These are phyloP conservation scores for Cercospora sp. DNA, from an alignment of 2,329 filamentous ascomycete genomes.

Conservation along the genomic window DNA sequence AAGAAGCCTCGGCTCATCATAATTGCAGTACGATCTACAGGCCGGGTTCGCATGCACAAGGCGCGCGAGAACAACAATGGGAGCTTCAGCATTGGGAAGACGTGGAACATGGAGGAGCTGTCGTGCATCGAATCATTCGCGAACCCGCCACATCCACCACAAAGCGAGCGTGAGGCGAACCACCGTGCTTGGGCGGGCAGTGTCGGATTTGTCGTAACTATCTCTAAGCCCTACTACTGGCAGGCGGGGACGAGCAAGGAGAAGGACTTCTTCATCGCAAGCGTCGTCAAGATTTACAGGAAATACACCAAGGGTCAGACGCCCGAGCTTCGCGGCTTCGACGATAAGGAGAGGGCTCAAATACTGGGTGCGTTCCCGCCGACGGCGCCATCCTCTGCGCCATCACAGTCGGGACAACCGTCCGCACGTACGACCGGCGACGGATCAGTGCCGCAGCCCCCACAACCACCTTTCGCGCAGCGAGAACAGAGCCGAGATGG, in stretches of 20 bases:
- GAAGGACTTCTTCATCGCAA: constrained; percentile 98
- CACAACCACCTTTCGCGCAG: constrained; percentile 39
- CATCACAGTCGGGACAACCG: constrained; percentile 12
- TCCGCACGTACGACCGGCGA: constrained; percentile 15
- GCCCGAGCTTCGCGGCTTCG: constrained; percentile 80
- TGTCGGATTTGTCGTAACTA: constrained; percentile 80
- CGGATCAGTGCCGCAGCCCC: constrained; percentile 26
- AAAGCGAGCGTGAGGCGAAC: constrained; percentile 60
- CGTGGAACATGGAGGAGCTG: constrained; percentile 94
- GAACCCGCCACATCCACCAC: constrained; percentile 44
- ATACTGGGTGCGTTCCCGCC: constrained; percentile 57
- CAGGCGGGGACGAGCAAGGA: constrained; percentile 90
- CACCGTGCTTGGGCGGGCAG: constrained; percentile 75
- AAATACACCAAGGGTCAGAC: constrained; percentile 90
- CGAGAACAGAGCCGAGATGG: constrained; percentile 35
- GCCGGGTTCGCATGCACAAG: constrained; percentile 92
- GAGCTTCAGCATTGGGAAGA: constrained; percentile 95
- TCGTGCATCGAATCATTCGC: constrained; percentile 79
- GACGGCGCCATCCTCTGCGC: constrained; percentile 18
- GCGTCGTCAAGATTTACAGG: constrained; percentile 90
- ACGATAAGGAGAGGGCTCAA: constrained; percentile 72
- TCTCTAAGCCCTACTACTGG: constrained; percentile 97
- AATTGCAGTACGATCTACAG: constrained; percentile 87
- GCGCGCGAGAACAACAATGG: constrained; percentile 93
- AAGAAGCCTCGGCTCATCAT: constrained; percentile 93